Evolutionary conservation across 2,329 filamentous ascomycete species (phyloP).

Genomic region (Lachnellula willkommii): DNA sequence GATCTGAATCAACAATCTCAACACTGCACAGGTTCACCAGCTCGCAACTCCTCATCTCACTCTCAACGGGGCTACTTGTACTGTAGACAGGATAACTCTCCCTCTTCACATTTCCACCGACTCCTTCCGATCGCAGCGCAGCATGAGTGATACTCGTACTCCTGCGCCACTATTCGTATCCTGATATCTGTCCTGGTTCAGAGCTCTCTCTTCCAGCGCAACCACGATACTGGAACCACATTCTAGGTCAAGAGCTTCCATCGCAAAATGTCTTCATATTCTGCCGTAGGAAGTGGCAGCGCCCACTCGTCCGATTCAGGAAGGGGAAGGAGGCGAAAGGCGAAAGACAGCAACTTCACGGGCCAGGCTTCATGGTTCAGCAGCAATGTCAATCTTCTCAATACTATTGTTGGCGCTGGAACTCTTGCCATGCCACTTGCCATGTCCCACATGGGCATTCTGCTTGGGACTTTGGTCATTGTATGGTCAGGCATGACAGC

Average conservation of each 20-base stretch:
- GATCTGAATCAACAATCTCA: background rate
- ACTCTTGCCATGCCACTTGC: constrained; percentile 79
- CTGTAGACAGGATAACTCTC: too few species aligned
- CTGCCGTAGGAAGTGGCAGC: constrained; percentile 20
- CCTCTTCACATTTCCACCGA: background rate
- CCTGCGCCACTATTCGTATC: background rate
- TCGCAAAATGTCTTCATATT: constrained; percentile 26
- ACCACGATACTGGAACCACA: background rate
- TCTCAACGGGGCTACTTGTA: background rate
- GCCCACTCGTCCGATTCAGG: constrained; percentile 21
- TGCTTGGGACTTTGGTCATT: constrained; percentile 77
- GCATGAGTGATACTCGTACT: background rate
- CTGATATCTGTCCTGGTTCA: constrained; percentile 2
- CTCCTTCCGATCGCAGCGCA: background rate
- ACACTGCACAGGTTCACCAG: background rate
- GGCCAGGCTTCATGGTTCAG: constrained; percentile 85
- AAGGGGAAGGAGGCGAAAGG: constrained; percentile 35
- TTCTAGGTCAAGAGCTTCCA: background rate
- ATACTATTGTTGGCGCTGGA: constrained; percentile 94
- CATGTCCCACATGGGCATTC: constrained; percentile 90
- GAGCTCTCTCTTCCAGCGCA: background rate
- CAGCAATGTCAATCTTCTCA: constrained; percentile 91
- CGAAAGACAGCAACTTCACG: constrained; percentile 61
- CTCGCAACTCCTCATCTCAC: background rate
- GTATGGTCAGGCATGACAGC: constrained; percentile 86